Evolutionary conservation across 768 basidiomycete genomes (phyloP).

Genomic region (Tulasnella sp.): DNA sequence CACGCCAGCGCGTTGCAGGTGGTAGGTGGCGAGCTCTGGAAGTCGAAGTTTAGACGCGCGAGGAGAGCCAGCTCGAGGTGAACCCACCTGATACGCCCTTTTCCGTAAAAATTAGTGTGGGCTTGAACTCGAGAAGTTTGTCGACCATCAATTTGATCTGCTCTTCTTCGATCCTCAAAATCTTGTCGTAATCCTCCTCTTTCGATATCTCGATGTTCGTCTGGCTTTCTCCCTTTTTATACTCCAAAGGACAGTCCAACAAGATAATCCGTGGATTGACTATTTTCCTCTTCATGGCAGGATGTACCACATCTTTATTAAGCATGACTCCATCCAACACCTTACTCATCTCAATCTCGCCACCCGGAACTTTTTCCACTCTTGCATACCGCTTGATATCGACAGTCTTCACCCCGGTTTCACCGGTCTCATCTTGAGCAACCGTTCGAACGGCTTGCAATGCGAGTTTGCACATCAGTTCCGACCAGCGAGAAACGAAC

Average conservation of each 20-base stretch:
- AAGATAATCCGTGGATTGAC: slow-evolving; percentile 83
- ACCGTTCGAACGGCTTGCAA: slow-evolving; percentile 90
- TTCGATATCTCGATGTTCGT: slow-evolving; percentile 98
- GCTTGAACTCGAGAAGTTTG: slow-evolving; percentile 86
- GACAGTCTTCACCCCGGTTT: slow-evolving; percentile 75
- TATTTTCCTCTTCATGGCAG: slow-evolving; percentile 91
- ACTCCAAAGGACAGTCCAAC: slow-evolving; percentile 92
- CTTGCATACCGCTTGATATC: slow-evolving; percentile 98
- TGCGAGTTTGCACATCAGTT: slow-evolving; percentile 95
- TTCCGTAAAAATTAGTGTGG: slow-evolving; percentile 92
- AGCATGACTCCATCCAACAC: slow-evolving; percentile 91
- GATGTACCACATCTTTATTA: slow-evolving; percentile 99
- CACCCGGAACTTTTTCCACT: slow-evolving; percentile 96
- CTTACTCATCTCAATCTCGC: slow-evolving; percentile 88
- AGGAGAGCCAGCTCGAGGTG: neutral
- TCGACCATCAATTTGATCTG: slow-evolving; percentile 86
- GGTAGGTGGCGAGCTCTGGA: slow-evolving; percentile 86
- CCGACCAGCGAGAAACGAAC: slow-evolving; percentile 93
- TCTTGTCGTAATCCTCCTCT: slow-evolving; percentile 87
- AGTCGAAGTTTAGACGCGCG: neutral
- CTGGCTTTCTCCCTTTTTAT: slow-evolving; percentile 98
- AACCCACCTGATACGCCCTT: slow-evolving; percentile 90
- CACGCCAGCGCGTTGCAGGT: slow-evolving; percentile 80
- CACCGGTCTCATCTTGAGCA: slow-evolving; percentile 52
- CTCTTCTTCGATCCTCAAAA: slow-evolving; percentile 94